A percentile compares a stretch with the other conserved stretches of the same genome.
Evolutionary conservation across 108 stramenopile genomes (phyloP).

Genomic region (Skeletonema tropicum): DNA sequence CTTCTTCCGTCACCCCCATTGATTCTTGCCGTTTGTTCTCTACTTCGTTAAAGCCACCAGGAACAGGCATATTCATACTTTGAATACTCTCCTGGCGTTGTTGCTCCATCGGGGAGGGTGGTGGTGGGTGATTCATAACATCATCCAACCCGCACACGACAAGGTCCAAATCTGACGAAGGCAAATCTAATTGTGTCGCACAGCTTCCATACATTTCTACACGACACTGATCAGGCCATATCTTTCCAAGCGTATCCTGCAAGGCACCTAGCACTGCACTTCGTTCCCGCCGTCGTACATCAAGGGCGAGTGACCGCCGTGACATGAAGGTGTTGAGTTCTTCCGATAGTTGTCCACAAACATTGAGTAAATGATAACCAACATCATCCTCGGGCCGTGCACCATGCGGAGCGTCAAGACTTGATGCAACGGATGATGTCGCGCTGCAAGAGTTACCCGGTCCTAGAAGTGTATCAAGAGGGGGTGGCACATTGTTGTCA

Average conservation of each 20-base stretch:
- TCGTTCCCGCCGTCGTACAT: slow-evolving; percentile 67
- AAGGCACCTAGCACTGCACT: slow-evolving; percentile 66
- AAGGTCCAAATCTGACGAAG: slow-evolving; percentile 89
- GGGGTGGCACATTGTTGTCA: slow-evolving; percentile 52
- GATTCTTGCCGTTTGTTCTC: not conserved
- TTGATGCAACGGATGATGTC: slow-evolving; percentile 84
- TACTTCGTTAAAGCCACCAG: not conserved
- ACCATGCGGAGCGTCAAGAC: slow-evolving; percentile 80
- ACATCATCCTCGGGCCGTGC: slow-evolving; percentile 75
- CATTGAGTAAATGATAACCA: slow-evolving; percentile 79
- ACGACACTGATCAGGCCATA: slow-evolving; percentile 70
- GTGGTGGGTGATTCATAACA: slow-evolving; percentile 14
- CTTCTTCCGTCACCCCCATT: not conserved
- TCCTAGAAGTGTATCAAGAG: slow-evolving; percentile 67
- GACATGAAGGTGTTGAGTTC: slow-evolving; percentile 83
- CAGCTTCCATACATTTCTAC: slow-evolving; percentile 92
- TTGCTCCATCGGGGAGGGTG: slow-evolving; percentile 4
- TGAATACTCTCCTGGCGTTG: slow-evolving; percentile 1
- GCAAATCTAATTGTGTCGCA: slow-evolving; percentile 84
- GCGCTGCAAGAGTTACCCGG: slow-evolving; percentile 76
- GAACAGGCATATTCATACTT: not conserved
- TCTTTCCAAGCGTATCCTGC: slow-evolving; percentile 65
- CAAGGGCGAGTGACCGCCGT: slow-evolving; percentile 66
- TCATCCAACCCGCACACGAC: slow-evolving; percentile 78
- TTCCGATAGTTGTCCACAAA: slow-evolving; percentile 73